Base-by-base conservation (phyloP, 1,284 basidiomycete species). In the Phellopilus nigrolimitatus region DNA sequence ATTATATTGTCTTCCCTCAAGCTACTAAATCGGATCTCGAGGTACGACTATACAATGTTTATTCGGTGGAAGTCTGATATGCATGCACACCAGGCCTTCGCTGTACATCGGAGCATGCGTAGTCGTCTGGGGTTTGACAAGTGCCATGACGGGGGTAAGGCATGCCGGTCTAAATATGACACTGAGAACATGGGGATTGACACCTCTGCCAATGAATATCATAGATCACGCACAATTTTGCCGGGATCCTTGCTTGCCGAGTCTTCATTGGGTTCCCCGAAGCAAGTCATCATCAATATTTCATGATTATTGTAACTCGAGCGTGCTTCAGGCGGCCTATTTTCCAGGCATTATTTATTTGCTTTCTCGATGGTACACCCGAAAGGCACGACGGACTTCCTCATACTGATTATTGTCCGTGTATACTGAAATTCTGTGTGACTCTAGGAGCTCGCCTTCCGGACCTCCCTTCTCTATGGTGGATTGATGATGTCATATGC, bases 11-110 rank as follows among this genome's bases (percentile, higher is more conserved):
- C 5, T 4, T 1, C 22, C 28, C 8, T 40, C 17, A 3, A 80
- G 78, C 68, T 79, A 44, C 57, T 82, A 27, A 79, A 79, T 50
- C 71, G 71, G 53, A 70, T 81, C 39, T 68, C 70, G 39, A 70
- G 76, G 80, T 76, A 49, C 21, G 41, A 47, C n/a, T n/a, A n/a
- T n/a, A n/a, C n/a, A n/a, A n/a, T n/a, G n/a, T n/a, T n/a, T n/a
- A n/a, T n/a, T n/a, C n/a, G n/a, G n/a, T n/a, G n/a, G n/a, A n/a
- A n/a, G n/a, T n/a, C 22, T 17, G 4, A 9, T 8, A 28, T 24
- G 2, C 28, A 34, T 15, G n/a, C 28, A 9, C 1, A 37, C 24
- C 27, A 57, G 51, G 36, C 59, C 61, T 3, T 59, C 60, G 15
- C 24, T 58, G 17, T 61, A 59, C 38, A 59, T 62, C 10, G 55